phyloP scores from a whole-genome alignment of 2,329 filamentous ascomycete genomes.

The Thermothelomyces thermophilus region DNA sequence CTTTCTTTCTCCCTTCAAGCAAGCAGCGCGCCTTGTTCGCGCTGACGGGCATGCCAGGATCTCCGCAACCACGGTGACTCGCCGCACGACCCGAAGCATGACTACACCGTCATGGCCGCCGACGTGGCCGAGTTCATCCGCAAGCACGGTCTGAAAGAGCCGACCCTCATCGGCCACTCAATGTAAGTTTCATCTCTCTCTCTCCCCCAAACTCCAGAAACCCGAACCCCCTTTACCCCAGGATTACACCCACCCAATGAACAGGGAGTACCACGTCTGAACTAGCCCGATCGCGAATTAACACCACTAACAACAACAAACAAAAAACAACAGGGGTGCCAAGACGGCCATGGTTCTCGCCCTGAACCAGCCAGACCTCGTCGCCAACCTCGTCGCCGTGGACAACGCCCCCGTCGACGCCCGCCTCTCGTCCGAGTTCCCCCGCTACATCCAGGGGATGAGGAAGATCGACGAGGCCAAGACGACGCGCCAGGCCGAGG shows the following conservation, averaged over 20 bases:
- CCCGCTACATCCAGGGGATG: slow-evolving; percentile 78
- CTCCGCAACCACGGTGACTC: slow-evolving; percentile 91
- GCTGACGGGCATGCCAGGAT: slow-evolving; percentile 49
- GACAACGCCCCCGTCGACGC: slow-evolving; percentile 90
- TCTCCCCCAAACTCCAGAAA: too few species aligned
- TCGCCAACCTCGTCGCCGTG: slow-evolving; percentile 70
- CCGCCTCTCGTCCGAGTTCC: slow-evolving; percentile 66
- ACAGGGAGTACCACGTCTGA: too few species aligned
- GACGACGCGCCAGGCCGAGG: slow-evolving; percentile 65
- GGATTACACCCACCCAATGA: too few species aligned
- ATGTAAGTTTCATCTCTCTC: slow-evolving; percentile 52
- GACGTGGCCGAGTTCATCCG: slow-evolving; percentile 76
- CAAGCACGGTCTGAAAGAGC: slow-evolving; percentile 60
- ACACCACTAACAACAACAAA: too few species aligned
- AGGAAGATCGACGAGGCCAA: slow-evolving; percentile 64
- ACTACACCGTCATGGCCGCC: slow-evolving; percentile 74
- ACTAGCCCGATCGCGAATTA: too few species aligned
- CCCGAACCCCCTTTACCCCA: too few species aligned
- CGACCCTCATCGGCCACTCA: slow-evolving; percentile 84
- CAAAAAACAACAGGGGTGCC: slow-evolving; percentile 66
- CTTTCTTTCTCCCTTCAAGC: not conserved
- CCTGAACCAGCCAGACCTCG: slow-evolving; percentile 58
- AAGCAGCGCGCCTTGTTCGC: not conserved
- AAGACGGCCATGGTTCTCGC: slow-evolving; percentile 89
- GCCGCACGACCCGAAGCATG: slow-evolving; percentile 67